Evolutionary conservation across 2,329 filamentous ascomycete species (phyloP), one percentile per base, ranked within the genome.

Genomic region (Pseudocercospora macadamiae): DNA sequence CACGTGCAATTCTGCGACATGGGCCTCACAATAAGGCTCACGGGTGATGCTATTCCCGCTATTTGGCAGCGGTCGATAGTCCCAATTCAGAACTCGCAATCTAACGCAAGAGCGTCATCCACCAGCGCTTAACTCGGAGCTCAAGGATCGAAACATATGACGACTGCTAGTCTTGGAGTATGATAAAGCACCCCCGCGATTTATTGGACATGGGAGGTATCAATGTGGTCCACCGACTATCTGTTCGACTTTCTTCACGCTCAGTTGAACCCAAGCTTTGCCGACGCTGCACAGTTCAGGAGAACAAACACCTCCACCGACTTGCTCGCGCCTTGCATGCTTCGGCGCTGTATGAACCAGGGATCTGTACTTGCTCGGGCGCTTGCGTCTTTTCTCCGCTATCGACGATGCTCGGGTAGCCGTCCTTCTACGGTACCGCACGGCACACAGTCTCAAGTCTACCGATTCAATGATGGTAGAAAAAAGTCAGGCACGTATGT

Each of bases 1-100:
- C 47, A 49, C 28, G 47, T 34, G 47, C 26, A 8, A 26, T 16
- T 19, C n/a, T 32, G 44, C 23, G n/a, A 26, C 42, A 47, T 23
- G 42, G 42, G 23, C 44, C 26, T 19, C 44, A 23, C 23, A 47
- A 47, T n/a, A 47, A 47, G 44, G 44, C 44, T 47, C 16, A n/a
- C 25, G 44, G 44, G 44, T 25, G 44, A 42, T 42, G 37, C 37
- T 42, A 42, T 42, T 19, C 37, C 37, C 37, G 37, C 37, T 42
- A 42, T 19, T 42, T 42, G n/a, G 42, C 42, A 23, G 42, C 42
- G 42, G 42, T 26, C 42, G 23, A 26, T 34, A 21, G 47, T 49
- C 25, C 26, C 16, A 49, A 49, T 19, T 7, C 47, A 49, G 47
- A 16, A 19, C 16, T 34, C 25, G 47, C 16, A 49, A 49, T 49